phyloP scores from a whole-genome alignment of 305 asterid species.

The Fraxinus greggii region DNA sequence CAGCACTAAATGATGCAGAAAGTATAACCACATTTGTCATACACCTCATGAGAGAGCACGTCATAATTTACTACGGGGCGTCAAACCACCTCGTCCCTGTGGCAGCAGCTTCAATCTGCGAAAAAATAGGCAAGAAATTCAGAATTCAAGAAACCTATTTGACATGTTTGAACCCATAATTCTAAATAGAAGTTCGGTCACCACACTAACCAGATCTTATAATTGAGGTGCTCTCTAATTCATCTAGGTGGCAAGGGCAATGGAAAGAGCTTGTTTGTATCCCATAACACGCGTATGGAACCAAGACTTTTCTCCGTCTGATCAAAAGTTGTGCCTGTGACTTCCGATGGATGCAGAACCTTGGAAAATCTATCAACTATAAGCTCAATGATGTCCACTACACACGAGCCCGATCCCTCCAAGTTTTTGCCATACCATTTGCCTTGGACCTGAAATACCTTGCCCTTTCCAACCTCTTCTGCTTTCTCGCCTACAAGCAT shows the following conservation, averaged over 20 bases:
- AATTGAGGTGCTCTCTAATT: slow-evolving; percentile 15
- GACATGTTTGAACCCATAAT: neutral
- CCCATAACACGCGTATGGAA: slow-evolving; percentile 72
- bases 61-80: neutral
- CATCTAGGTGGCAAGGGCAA: slow-evolving; percentile 50
- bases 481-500: slow-evolving; percentile 52
- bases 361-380: slow-evolving; percentile 43
- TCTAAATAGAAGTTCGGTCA: neutral
- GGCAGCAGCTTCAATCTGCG: slow-evolving; percentile 1
- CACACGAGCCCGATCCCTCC: slow-evolving; percentile 58
- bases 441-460: slow-evolving; percentile 63
- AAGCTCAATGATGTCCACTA: slow-evolving; percentile 69
- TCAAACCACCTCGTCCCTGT: neutral
- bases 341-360: slow-evolving; percentile 63
- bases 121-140: neutral
- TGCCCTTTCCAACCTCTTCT: slow-evolving; percentile 71
- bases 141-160: neutral
- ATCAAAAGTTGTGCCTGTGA: slow-evolving; percentile 60
- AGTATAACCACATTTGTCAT: neutral
- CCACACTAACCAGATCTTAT: slow-evolving; percentile 19
- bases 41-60: neutral
- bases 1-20: neutral
- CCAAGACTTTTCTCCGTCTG: slow-evolving; percentile 67
- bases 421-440: slow-evolving; percentile 59
- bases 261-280: slow-evolving; percentile 44